Base-by-base conservation (phyloP, 176 grass and related monocot species). In the Dendrocalamus sinicus region DNA sequence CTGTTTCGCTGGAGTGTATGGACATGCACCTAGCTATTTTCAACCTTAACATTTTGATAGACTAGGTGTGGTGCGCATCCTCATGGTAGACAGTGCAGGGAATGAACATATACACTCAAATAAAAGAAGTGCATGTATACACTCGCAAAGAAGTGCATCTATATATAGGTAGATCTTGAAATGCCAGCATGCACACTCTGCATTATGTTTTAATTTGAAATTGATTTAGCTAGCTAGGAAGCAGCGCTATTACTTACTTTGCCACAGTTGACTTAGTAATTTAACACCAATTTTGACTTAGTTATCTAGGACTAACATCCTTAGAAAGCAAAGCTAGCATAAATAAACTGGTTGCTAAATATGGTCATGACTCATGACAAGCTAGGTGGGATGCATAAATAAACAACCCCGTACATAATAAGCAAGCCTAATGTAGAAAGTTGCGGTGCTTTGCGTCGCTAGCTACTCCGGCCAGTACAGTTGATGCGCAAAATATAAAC, bases 371-470 rank as follows among this genome's bases (percentile, higher is more conserved):
- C 32, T 35, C 37, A 14, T 45, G 43, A 45, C 4, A 71, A 50
- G 41, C 43, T 17, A 72, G 22, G 58, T 20, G 67, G 58, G 16
- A 17, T 8, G 66, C 22, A 44, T 47, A 54, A 28, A 71, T 12
- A 72, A 48, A 12, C 17, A 35, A n/a, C 6, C 22, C 23, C 54
- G 50, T 13, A 32, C 39, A 71, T 10, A 19, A 35, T 22, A 67
- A n/a, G 61, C 61, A 75, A 76, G 1, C 82, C 46, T 52, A 73
- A 66, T 67, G 72, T 28, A 30, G 62, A 67, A 87, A 87, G 39
- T 59, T 75, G 37, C 37, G 8, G 69, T 63, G 60, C 85, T 81
- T 81, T 81, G 78, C 85, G 47, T 87, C 70, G 12, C 7, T 22
- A 45, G 68, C 67, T 40, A 28, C 20, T 24, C 13, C 2, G 12